Evolutionary conservation across 164 flowering plant genomes (phyloP), one percentile per base, ranked within the genome.

Genomic region (Houttuynia cordata): DNA sequence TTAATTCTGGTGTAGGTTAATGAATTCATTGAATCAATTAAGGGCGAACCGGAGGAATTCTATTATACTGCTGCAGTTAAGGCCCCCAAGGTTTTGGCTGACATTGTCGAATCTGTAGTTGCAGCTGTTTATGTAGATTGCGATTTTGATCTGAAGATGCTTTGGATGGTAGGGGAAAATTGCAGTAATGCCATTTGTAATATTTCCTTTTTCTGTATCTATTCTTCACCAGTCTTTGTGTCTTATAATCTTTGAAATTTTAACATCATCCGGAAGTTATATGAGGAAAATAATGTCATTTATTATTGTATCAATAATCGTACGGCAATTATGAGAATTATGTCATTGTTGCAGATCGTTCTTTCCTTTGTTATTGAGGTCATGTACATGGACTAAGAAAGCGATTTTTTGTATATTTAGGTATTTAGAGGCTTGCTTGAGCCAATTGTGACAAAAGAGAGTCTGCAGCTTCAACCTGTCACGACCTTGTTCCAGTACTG

Each of bases 51-150:
- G 13, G 79, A 76, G 40, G 63, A 71, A 0, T 59, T 62, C 23
- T 62, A 56, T 0, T 70, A 81, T 64, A 83, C 86, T n/a, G 90
- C 90, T 15, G 39, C 62, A n/a, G 69, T 88, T 3, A 87, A 91
- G 71, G 92, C 96, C 4, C 98, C 98, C 0, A 88, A 88, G 67
- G 72, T 88, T 65, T 82, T 91, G 6, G 96, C 96, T 0, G 98
- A 91, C 59, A 79, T 91, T 56, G 92, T 87, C 10, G 98, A 91
- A 65, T 79, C 96, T 18, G 57, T 91, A 39, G 86, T 85, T 0
- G 98, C 86, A 7, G 98, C 98, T 18, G 61, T 91, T 47, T 91
- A 83, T 65, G 71, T 87, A 7, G 98, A 91, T 60, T 67, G 83
- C 60, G 47, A 68, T 37, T 83, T 71, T 64, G 75, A 86, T 72